phyloP scores from a whole-genome alignment of 768 basidiomycete species.

The Termitomyces sp. region DNA sequence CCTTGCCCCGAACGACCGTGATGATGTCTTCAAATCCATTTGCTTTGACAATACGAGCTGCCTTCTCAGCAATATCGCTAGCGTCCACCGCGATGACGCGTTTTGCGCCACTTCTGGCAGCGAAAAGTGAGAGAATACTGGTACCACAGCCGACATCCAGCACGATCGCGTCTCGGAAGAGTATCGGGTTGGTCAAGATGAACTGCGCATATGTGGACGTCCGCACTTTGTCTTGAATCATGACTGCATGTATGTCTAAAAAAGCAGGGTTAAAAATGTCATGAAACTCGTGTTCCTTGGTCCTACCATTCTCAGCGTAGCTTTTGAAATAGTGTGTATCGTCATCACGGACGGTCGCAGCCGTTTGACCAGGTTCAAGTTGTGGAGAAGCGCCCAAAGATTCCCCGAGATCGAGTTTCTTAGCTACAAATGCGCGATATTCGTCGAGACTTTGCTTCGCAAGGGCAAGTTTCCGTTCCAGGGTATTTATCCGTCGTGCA shows the following conservation, averaged over 20 bases:
- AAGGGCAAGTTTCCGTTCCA: slow-evolving; percentile 60
- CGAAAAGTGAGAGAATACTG: slow-evolving; percentile 87
- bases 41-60: slow-evolving; percentile 69
- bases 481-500: slow-evolving; percentile 43
- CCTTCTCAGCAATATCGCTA: slow-evolving; percentile 76
- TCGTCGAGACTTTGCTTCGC: slow-evolving; percentile 60
- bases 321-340: slow-evolving; percentile 94
- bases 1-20: slow-evolving; percentile 85
- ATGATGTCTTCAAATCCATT: slow-evolving; percentile 75
- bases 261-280: not conserved
- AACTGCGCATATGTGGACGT: slow-evolving; percentile 92
- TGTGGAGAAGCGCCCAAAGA: slow-evolving; percentile 42
- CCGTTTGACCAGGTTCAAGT: slow-evolving; percentile 19
- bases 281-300: not conserved
- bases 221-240: slow-evolving; percentile 94
- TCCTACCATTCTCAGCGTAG: slow-evolving; percentile 80
- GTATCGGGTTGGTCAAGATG: slow-evolving; percentile 74
- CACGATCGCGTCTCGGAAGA: slow-evolving; percentile 84
- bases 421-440: slow-evolving; percentile 55
- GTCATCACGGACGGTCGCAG: slow-evolving; percentile 59
- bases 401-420: slow-evolving; percentile 44
- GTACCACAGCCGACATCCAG: slow-evolving; percentile 97
- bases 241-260: slow-evolving; percentile 89
- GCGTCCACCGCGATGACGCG: slow-evolving; percentile 92
- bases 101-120: slow-evolving; percentile 85